Conservation (phyloP, 2,329 filamentous ascomycete species). For the Colletotrichum theobromicola region DNA sequence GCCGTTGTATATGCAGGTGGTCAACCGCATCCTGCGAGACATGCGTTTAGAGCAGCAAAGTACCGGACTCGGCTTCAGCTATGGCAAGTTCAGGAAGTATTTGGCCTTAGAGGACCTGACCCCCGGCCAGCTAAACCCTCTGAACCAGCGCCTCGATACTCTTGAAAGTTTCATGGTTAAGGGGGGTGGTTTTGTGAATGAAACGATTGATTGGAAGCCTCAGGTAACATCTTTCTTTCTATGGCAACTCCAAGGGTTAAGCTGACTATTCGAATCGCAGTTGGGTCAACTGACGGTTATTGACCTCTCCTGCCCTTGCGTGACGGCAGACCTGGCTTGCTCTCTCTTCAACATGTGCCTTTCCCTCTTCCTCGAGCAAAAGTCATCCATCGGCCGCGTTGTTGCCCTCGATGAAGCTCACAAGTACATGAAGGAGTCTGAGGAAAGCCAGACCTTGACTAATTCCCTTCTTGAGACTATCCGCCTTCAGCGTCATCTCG, state of each 20-base stretch:
- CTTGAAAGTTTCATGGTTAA: constrained; percentile 67
- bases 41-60: constrained; percentile 54
- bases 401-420: constrained; percentile 80
- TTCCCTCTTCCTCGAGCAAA: constrained; percentile 66
- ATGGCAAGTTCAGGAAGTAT: constrained; percentile 48
- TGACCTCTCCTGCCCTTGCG: constrained; percentile 75
- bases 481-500: constrained; percentile 74
- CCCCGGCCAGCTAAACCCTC: constrained; percentile 53
- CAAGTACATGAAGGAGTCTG: constrained; percentile 70
- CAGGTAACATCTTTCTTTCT: constrained; percentile 18
- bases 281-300: constrained; percentile 61
- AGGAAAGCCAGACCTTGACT: constrained; percentile 63
- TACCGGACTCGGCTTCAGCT: constrained; percentile 47
- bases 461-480: constrained; percentile 67
- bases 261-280: not conserved
- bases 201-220: constrained; percentile 30
- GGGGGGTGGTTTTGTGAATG: not conserved
- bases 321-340: constrained; percentile 71
- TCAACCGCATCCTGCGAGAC: constrained; percentile 60
- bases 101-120: constrained; percentile 45
- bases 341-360: constrained; percentile 76
- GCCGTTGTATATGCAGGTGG: constrained; percentile 64
- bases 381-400: constrained; percentile 56
- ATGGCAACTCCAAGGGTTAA: too few species aligned
- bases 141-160: constrained; percentile 65